Percentiles rank a stretch among this genome's conserved stretches.
These are phyloP conservation scores for Penicillium sumatraense DNA, from an alignment of 2,329 filamentous ascomycete species.

Conservation along the genomic window DNA sequence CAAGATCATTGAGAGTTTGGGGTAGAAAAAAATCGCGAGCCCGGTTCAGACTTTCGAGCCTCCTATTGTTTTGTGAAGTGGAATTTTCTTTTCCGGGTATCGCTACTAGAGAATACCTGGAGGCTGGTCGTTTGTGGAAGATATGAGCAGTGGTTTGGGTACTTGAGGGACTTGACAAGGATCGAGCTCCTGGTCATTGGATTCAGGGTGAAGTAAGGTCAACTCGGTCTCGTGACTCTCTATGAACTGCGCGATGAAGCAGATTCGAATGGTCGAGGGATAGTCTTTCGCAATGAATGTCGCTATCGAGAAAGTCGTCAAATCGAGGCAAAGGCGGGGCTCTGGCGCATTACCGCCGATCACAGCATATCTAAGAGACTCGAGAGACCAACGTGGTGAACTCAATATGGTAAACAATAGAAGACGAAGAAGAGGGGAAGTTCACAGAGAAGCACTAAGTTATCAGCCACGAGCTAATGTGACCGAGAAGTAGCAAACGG, in stretches of 20 bases:
- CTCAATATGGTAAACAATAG: not conserved
- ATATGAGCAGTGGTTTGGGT: not conserved
- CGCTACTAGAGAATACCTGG: not conserved
- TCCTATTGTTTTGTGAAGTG: not conserved
- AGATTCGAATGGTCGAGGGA: not conserved
- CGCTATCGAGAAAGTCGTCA: not conserved
- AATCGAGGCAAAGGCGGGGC: slow-evolving; percentile 11
- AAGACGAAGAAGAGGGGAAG: not conserved
- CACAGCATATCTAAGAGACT: slow-evolving; percentile 3
- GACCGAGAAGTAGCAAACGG: not conserved
- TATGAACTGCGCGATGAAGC: not conserved
- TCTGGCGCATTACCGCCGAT: slow-evolving; percentile 7
- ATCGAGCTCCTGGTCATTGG: not conserved
- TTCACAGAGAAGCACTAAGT: not conserved
- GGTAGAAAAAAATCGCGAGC: not conserved
- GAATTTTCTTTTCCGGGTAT: not conserved
- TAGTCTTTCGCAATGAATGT: not conserved
- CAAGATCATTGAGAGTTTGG: not conserved
- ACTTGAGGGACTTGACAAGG: not conserved
- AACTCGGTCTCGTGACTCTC: not conserved
- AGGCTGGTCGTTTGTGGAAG: not conserved
- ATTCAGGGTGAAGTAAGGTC: not conserved
- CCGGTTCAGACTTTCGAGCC: not conserved
- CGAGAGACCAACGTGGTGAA: not conserved
- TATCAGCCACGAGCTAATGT: not conserved